Base-by-base conservation (phyloP, 192 early-diverging fungal species). In the Coemansia sp. region DNA sequence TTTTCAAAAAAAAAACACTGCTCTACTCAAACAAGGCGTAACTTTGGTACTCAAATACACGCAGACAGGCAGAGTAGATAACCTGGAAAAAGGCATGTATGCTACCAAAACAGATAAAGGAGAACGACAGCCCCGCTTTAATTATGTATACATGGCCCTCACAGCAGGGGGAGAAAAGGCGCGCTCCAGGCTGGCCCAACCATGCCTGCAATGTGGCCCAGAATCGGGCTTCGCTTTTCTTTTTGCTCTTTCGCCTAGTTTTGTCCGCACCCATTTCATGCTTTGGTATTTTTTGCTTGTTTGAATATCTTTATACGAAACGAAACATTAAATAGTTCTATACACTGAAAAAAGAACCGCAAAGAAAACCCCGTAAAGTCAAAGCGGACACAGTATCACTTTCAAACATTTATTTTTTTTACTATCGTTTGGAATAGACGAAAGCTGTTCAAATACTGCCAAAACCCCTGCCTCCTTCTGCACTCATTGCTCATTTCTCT, bases 191-290 rank as follows among this genome's bases (percentile, higher is more conserved):
- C 7, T 43, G 40, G 40, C 18, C 40, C 62, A 35, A 63, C 31
- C 62, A 63, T 63, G 16, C 21, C 25, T 65, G 8, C 18, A 65
- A 43, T 43, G 40, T 18, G 40, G 40, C 40, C 40, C 18, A 13
- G 40, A 43, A 43, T 43, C 18, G 40, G 6, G 12, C 40, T 43
- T 43, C 18, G 21, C 39, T 15, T 40, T 40, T 26, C 59, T 31
- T 61, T 61, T 16, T 28, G 10, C 28, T 61, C 59, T 29, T 20
- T 40, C 16, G 12, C 30, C 6, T 7, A 61, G 2, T 45, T 45
- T 42, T 48, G 29, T 46, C 48, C 48, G 9, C 48, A 26, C 40
- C 4, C 40, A 18, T 43, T 43, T 43, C 40, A 43, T 16, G 40
- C 4, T 51, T 26, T 51, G 48, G 8, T 2, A 51, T 26, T 51